These are phyloP conservation scores for Microbotryum saponariae DNA, from an alignment of 1,284 basidiomycete genomes.

Conservation along the genomic window DNA sequence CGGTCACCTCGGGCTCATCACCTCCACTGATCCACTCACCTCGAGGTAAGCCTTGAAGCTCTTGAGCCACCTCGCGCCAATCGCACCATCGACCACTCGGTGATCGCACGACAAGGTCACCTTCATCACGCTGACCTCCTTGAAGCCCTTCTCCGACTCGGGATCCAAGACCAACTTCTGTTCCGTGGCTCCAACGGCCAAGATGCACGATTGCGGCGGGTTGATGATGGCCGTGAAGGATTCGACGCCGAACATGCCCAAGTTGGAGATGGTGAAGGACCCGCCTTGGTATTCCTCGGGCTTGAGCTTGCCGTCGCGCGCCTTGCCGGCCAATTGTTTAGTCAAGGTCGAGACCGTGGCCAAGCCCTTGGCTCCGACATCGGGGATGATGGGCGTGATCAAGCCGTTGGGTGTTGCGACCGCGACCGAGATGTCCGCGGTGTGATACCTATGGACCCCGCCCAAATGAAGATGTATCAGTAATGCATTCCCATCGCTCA, in stretches of 20 bases:
- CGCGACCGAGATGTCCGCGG: slow-evolving; percentile 92
- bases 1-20: slow-evolving; percentile 8
- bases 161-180: slow-evolving; percentile 79
- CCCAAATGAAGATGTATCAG: not conserved
- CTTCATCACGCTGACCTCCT: slow-evolving; percentile 86
- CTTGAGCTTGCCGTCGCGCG: slow-evolving; percentile 89
- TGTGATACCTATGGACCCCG: slow-evolving; percentile 64
- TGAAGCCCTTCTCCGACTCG: slow-evolving; percentile 86
- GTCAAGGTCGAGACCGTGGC: slow-evolving; percentile 85
- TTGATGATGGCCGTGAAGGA: slow-evolving; percentile 99
- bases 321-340: slow-evolving; percentile 87
- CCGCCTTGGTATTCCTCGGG: slow-evolving; percentile 98
- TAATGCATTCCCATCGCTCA: not conserved
- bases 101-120: slow-evolving; percentile 94
- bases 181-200: slow-evolving; percentile 86
- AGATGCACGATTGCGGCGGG: slow-evolving; percentile 93
- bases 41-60: slow-evolving; percentile 97
- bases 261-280: slow-evolving; percentile 97
- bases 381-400: slow-evolving; percentile 95
- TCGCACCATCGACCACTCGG: slow-evolving; percentile 80
- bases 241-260: slow-evolving; percentile 90
- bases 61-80: slow-evolving; percentile 79
- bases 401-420: slow-evolving; percentile 93
- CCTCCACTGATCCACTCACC: slow-evolving; percentile 55
- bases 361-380: slow-evolving; percentile 85